Evolutionary conservation across 2,329 filamentous ascomycete species (phyloP).

Genomic region (Dendryphion nanum): DNA sequence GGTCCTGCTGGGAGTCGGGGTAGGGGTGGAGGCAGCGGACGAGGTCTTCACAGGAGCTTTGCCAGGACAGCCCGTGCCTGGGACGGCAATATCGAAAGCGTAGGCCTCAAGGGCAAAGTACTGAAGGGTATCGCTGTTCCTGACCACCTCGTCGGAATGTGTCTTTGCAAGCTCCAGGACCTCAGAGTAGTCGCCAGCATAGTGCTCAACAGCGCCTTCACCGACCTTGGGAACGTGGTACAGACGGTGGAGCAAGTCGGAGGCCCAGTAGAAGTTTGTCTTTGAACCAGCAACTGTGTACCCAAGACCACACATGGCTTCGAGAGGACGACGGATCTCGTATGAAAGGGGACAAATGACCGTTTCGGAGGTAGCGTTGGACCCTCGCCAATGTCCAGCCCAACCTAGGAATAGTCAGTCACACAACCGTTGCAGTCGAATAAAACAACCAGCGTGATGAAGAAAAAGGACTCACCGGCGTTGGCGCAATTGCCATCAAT

Average conservation of each 20-base stretch:
- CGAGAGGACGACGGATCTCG: slow-evolving; percentile 54
- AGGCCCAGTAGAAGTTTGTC: slow-evolving; percentile 64
- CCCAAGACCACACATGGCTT: slow-evolving; percentile 60
- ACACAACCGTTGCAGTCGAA: not conserved
- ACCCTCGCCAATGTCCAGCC: slow-evolving; percentile 67
- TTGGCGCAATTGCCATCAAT: slow-evolving; percentile 61
- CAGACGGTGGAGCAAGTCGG: slow-evolving; percentile 66
- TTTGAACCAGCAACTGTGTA: slow-evolving; percentile 59
- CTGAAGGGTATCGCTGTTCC: slow-evolving; percentile 63
- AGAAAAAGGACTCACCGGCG: slow-evolving; percentile 17
- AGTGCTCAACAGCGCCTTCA: slow-evolving; percentile 62
- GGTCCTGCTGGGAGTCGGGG: slow-evolving; percentile 3
- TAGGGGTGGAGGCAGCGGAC: slow-evolving; percentile 1
- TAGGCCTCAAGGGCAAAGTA: slow-evolving; percentile 70
- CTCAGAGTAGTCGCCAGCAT: slow-evolving; percentile 57
- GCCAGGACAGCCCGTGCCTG: slow-evolving; percentile 62
- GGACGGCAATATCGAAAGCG: slow-evolving; percentile 63
- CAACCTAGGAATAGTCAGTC: slow-evolving; percentile 47
- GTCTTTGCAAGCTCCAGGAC: slow-evolving; percentile 54
- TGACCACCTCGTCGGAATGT: slow-evolving; percentile 49
- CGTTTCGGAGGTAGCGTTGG: slow-evolving; percentile 64
- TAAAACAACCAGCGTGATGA: not conserved
- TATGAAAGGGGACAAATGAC: slow-evolving; percentile 68
- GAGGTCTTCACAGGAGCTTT: slow-evolving; percentile 20
- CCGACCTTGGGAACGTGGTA: slow-evolving; percentile 62